Percentiles rank a stretch among this genome's conserved stretches.
phyloP scores from a whole-genome alignment of 2,329 filamentous ascomycete genomes.

The Pseudogymnoascus sp. region DNA sequence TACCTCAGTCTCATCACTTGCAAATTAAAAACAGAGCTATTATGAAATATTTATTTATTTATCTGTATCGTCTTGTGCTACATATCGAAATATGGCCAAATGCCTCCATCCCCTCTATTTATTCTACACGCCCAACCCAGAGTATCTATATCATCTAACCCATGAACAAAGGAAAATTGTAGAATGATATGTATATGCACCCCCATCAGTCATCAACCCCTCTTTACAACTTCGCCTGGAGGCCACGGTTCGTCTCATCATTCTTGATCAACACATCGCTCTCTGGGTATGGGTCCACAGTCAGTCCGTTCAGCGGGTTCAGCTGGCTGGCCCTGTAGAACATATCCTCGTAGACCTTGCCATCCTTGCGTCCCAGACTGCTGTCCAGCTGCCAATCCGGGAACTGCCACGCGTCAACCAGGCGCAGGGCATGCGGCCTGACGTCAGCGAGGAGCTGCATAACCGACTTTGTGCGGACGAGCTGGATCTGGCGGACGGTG shows the following conservation, averaged over 20 bases:
- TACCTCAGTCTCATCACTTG: not conserved
- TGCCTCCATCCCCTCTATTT: not conserved
- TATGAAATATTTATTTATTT: conserved; percentile 4
- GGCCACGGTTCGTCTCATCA: conserved; percentile 36
- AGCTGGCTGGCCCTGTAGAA: conserved; percentile 63
- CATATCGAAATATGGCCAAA: not conserved
- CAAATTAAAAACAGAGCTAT: not conserved
- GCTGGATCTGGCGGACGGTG: conserved; percentile 63
- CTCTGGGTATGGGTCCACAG: conserved; percentile 64
- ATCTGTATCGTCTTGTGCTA: not conserved
- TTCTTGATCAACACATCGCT: conserved; percentile 53
- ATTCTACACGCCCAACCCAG: conserved; percentile 1
- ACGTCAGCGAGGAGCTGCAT: conserved; percentile 64
- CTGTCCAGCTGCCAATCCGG: conserved; percentile 72
- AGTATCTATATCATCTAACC: not conserved
- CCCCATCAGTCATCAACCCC: not conserved
- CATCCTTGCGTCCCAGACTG: conserved; percentile 60
- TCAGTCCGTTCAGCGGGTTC: conserved; percentile 65
- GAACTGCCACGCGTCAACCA: conserved; percentile 70
- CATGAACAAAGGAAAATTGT: not conserved
- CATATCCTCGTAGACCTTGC: conserved; percentile 70
- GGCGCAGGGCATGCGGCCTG: conserved; percentile 60
- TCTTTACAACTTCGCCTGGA: conserved; percentile 42
- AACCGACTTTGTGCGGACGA: conserved; percentile 57
- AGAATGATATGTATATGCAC: not conserved